Evolutionary conservation across 2,329 filamentous ascomycete genomes (phyloP).

Genomic region (Triangularia setosa): DNA sequence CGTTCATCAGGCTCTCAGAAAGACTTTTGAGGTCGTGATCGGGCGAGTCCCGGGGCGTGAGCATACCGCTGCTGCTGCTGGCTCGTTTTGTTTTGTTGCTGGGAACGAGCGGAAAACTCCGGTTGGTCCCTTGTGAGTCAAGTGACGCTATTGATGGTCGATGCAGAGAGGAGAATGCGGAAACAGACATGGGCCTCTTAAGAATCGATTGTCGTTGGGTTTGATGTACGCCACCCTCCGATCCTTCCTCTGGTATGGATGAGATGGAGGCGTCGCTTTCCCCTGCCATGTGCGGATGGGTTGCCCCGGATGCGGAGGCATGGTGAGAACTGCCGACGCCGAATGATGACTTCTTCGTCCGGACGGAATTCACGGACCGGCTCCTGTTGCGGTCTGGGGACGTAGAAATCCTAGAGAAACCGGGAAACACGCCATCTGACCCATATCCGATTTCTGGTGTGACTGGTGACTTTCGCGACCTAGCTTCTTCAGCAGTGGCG

Average conservation of each 20-base stretch:
- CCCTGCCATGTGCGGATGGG: slow-evolving; percentile 12
- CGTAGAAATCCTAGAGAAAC: slow-evolving; percentile 23
- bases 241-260: slow-evolving; percentile 26
- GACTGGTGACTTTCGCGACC: slow-evolving; percentile 35
- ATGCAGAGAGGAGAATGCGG: slow-evolving; percentile 40
- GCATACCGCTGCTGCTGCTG: slow-evolving; percentile 39
- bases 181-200: slow-evolving; percentile 42
- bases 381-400: slow-evolving; percentile 23
- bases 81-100: slow-evolving; percentile 42
- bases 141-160: slow-evolving; percentile 56
- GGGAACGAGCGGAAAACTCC: slow-evolving; percentile 57
- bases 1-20: slow-evolving; percentile 46
- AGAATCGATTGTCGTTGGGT: slow-evolving; percentile 33
- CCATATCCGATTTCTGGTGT: slow-evolving; percentile 21
- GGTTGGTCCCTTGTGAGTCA: slow-evolving; percentile 54
- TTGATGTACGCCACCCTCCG: slow-evolving; percentile 7
- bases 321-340: slow-evolving; percentile 6
- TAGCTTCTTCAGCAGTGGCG: slow-evolving; percentile 52
- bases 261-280: slow-evolving; percentile 25
- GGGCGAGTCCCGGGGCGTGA: slow-evolving; percentile 47
- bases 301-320: slow-evolving; percentile 10
- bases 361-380: slow-evolving; percentile 29
- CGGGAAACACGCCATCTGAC: slow-evolving; percentile 10
- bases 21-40: slow-evolving; percentile 47
- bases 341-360: slow-evolving; percentile 16